Percentiles rank a stretch among this genome's conserved stretches.
These are phyloP conservation scores for Porcisia hertigi DNA, from an alignment of 208 protist species.

Conservation along the genomic window DNA sequence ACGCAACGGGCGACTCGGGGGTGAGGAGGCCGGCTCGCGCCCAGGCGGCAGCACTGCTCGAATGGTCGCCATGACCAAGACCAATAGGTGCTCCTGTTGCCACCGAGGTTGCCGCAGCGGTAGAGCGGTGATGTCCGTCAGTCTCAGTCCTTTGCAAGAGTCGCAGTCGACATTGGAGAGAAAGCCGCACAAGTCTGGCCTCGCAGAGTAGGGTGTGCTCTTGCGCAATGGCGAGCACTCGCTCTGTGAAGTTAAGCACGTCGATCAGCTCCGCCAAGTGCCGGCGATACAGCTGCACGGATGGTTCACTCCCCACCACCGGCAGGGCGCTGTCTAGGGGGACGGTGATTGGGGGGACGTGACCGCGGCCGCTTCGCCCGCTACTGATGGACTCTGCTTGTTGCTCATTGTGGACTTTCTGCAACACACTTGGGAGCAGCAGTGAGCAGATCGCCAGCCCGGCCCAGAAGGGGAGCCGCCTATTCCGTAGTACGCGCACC, in stretches of 20 bases:
- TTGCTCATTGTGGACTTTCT: constrained; percentile 16
- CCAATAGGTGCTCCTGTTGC: neutral
- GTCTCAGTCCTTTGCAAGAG: constrained; percentile 10
- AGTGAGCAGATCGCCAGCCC: constrained; percentile 62
- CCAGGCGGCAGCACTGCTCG: neutral
- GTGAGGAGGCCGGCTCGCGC: neutral
- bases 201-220: constrained; percentile 41
- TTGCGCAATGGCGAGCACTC: constrained; percentile 33
- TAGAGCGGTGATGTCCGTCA: neutral
- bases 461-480: constrained; percentile 63
- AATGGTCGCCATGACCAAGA: neutral
- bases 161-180: constrained; percentile 29
- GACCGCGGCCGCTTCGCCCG: neutral
- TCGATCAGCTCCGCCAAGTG: constrained; percentile 23
- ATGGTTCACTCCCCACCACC: neutral
- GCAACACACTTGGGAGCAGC: constrained; percentile 49
- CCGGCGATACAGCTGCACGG: constrained; percentile 4
- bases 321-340: neutral
- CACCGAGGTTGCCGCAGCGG: neutral
- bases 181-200: constrained; percentile 39
- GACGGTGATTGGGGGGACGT: constrained; percentile 1
- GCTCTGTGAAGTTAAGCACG: constrained; percentile 37
- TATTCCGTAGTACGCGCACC: constrained; percentile 28
- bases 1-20: neutral
- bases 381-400: neutral